Evolutionary conservation across 257 asterid species (phyloP).

Genomic region (Echites panduratus): DNA sequence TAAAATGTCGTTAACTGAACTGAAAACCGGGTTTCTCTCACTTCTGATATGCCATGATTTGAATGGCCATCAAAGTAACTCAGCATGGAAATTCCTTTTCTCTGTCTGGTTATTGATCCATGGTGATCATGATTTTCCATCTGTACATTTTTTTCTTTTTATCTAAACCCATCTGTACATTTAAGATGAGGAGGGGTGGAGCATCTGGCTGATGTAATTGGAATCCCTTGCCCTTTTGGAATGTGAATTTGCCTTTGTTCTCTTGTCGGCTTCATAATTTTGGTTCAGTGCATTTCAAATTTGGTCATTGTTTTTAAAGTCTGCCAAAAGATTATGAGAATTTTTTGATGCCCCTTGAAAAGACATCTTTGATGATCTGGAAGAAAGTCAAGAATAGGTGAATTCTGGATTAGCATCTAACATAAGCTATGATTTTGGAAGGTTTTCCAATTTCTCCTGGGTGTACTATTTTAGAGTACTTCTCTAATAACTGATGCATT

Average conservation of each 20-base stretch:
- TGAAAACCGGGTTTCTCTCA: not conserved
- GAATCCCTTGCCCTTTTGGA: not conserved
- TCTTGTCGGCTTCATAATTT: not conserved
- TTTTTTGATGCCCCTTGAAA: not conserved
- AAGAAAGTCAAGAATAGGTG: not conserved
- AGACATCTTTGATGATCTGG: not conserved
- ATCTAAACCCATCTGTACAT: no score
- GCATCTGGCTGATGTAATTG: not conserved
- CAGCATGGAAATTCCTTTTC: not conserved
- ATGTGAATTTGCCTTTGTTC: not conserved
- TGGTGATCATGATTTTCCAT: not conserved
- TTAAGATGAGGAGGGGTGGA: not conserved
- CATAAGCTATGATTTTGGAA: no score
- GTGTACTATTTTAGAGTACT: not conserved
- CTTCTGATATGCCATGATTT: not conserved
- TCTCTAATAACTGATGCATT: not conserved
- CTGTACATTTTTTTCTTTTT: no score
- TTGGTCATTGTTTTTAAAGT: not conserved
- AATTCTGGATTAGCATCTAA: not conserved
- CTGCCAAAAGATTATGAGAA: not conserved
- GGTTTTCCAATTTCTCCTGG: not conserved
- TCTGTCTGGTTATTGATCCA: not conserved
- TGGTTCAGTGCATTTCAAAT: not conserved
- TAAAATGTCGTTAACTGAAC: no score
- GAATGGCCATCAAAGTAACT: constrained; percentile 2